Base-by-base conservation (phyloP, 495 filamentous ascomycete genomes). In the Podospora didyma region DNA sequence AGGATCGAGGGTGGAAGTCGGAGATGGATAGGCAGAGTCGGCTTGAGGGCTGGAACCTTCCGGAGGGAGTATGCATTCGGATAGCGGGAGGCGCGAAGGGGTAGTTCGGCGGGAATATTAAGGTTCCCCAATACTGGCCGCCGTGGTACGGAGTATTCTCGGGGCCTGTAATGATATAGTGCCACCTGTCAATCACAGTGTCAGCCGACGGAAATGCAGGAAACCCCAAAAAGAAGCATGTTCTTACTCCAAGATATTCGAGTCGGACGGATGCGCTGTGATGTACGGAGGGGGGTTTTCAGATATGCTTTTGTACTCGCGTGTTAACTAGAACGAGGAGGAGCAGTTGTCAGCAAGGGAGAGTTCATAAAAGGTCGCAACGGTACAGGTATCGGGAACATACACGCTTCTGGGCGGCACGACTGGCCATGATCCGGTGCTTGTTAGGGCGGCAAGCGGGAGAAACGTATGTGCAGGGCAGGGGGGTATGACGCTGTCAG, bases 41-140 rank as follows among this genome's bases (percentile, higher is more conserved):
- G 10, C 89, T 91, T 2, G 86, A 90, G 10, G 92, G 90, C 68
- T 96, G 91, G 76, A 98, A 98, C 69, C 93, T 87, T 59, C 93
- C 94, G 23, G 87, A 92, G 39, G 94, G 94, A 0, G 94, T 98
- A 75, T 97, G 94, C 94, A 98, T 97, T 61, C 92, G 89, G 72
- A 98, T 97, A 5, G 95, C 91, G 12, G 94, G 94, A 24, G 95
- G 95, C 10, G 92, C 92, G 71, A 96, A 98, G 21, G 94, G 94
- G 70, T 98, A 98, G 75, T 96, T 90, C 9, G 91, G 84, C 22
- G 94, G 94, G 71, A 98, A 98, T 53, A 93, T 86, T 35, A 98
- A 76, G 1, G 95, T 97, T 41, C 94, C 94, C 94, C 94, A 98
- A 76, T 97, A 98, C 69, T 98, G 94, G 37, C 94, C 94, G 73